Evolutionary conservation across 768 basidiomycete species (phyloP).

Genomic region (Daedaleopsis sinensis): DNA sequence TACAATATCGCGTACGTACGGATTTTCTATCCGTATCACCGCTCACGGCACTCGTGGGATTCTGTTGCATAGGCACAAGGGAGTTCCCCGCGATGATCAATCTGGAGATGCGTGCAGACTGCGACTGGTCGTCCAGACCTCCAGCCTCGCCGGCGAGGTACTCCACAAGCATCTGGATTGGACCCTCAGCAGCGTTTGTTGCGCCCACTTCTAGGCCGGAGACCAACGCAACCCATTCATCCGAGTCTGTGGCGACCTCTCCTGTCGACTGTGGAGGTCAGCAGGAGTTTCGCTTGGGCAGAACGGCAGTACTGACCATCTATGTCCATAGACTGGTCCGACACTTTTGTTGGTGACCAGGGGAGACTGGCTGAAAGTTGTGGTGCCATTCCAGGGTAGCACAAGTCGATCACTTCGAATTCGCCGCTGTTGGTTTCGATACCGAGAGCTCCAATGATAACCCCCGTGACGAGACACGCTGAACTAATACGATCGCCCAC

Average conservation of each 20-base stretch:
- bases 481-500: constrained; percentile 72
- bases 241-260: constrained; percentile 23
- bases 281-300: neutral
- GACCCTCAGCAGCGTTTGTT: constrained; percentile 61
- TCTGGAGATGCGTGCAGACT: constrained; percentile 75
- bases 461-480: constrained; percentile 81
- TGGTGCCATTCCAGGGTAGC: constrained; percentile 82
- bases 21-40: constrained; percentile 52
- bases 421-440: constrained; percentile 89
- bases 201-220: constrained; percentile 87
- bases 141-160: constrained; percentile 86
- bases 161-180: constrained; percentile 86
- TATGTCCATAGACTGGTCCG: constrained; percentile 59
- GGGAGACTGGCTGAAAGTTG: constrained; percentile 41
- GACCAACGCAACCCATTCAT: constrained; percentile 83
- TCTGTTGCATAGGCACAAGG: constrained; percentile 51
- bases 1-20: constrained; percentile 41
- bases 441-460: constrained; percentile 88
- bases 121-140: constrained; percentile 62
- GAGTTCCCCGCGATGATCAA: constrained; percentile 93
- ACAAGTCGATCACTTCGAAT: constrained; percentile 91
- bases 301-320: constrained; percentile 52
- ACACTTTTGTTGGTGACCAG: constrained; percentile 19
- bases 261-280: neutral
- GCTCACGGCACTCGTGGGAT: constrained; percentile 30